These are phyloP conservation scores for Clavispora fructus DNA, from an alignment of 805 yeast species.

Conservation along the genomic window DNA sequence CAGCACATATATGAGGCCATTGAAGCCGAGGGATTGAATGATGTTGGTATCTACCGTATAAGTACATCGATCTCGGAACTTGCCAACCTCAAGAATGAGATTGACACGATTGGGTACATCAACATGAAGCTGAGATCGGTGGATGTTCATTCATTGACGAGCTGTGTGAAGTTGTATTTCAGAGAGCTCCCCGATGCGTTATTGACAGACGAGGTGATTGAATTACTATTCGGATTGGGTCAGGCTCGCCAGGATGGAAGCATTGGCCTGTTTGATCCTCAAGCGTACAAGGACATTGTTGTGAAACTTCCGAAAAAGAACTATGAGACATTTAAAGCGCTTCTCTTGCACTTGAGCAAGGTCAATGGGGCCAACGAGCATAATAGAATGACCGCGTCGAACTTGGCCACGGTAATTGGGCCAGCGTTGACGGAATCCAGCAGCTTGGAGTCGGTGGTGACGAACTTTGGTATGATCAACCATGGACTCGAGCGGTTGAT, in stretches of 20 bases:
- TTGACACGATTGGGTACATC: conserved; percentile 44
- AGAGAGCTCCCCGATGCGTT: conserved; percentile 86
- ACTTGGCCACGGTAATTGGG: conserved; percentile 84
- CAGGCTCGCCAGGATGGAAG: conserved; percentile 17
- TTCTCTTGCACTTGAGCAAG: conserved; percentile 63
- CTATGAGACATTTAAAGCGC: conserved; percentile 59
- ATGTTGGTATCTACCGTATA: conserved; percentile 82
- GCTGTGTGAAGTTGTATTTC: conserved; percentile 76
- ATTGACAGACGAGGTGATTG: conserved; percentile 62
- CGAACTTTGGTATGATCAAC: conserved; percentile 52
- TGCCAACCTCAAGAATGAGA: conserved; percentile 36
- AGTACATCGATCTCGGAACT: conserved; percentile 49
- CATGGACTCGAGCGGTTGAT: conserved; percentile 48
- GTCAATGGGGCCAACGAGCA: conserved; percentile 61
- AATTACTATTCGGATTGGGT: conserved; percentile 43
- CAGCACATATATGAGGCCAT: conserved; percentile 65
- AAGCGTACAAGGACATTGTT: conserved; percentile 25
- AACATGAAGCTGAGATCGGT: conserved; percentile 48
- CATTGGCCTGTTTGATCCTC: conserved; percentile 7
- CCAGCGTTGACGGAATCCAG: conserved; percentile 57
- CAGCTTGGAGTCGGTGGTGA: conserved; percentile 40
- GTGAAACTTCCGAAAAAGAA: conserved; percentile 56
- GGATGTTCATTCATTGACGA: conserved; percentile 83
- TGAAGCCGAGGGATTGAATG: conserved; percentile 83
- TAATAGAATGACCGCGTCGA: conserved; percentile 85